These are phyloP conservation scores for Heterobasidion irregulare DNA, from an alignment of 1,284 basidiomycete species.

Conservation along the genomic window DNA sequence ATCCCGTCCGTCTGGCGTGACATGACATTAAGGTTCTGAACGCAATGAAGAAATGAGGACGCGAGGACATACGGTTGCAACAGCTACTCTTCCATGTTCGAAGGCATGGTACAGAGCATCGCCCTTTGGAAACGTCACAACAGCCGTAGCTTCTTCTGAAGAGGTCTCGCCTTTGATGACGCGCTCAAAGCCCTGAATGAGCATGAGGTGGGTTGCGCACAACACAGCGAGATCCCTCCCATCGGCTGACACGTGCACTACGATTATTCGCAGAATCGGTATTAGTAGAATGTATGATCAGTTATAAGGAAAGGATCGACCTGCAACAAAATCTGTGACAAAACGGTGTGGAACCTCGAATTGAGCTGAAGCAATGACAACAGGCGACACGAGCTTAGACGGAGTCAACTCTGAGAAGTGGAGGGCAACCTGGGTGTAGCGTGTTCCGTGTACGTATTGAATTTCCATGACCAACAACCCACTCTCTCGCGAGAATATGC, in stretches of 20 bases:
- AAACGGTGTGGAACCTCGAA: too few species aligned
- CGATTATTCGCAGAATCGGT: neutral
- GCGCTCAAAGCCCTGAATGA: constrained; percentile 47
- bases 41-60: neutral
- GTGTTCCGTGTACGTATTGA: constrained; percentile 18
- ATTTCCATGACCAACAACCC: constrained; percentile 36
- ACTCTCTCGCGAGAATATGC: constrained; percentile 44
- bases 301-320: constrained; percentile 12
- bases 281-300: neutral
- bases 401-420: too few species aligned
- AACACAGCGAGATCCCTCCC: constrained; percentile 47
- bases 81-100: constrained; percentile 37
- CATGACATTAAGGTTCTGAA: neutral
- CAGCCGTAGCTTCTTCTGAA: constrained; percentile 29
- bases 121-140: constrained; percentile 13
- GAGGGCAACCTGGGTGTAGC: neutral
- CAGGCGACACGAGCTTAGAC: too few species aligned
- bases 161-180: constrained; percentile 24
- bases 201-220: constrained; percentile 34
- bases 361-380: too few species aligned
- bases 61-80: constrained; percentile 37
- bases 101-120: constrained; percentile 39
- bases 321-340: constrained; percentile 1
- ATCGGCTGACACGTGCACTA: constrained; percentile 54
- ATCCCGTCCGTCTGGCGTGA: constrained; percentile 4